Evolutionary conservation across 345 rosid genomes (phyloP).

Genomic region (Ailanthus altissimus): DNA sequence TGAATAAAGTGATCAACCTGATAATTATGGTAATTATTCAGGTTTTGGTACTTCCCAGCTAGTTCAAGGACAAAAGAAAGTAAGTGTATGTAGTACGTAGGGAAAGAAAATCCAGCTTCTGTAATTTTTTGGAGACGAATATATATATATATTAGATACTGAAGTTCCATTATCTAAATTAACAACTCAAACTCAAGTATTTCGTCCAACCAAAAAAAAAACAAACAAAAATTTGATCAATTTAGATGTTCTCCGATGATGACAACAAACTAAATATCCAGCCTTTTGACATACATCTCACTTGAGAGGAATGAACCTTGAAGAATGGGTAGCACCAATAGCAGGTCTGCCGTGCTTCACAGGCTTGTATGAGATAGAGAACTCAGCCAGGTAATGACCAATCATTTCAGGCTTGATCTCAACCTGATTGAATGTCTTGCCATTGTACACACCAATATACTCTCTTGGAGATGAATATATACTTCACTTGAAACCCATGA

Average conservation of each 20-base stretch:
- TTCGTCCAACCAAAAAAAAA: neutral
- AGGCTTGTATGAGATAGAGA: slow-evolving; percentile 86
- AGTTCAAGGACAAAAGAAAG: too few relatives aligned
- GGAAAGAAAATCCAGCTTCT: too few relatives aligned
- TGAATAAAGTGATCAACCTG: too few relatives aligned
- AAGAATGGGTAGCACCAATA: slow-evolving; percentile 96
- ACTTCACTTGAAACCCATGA: too few relatives aligned
- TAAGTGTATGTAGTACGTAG: too few relatives aligned
- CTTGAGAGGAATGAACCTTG: slow-evolving; percentile 96
- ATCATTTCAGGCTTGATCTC: slow-evolving; percentile 99
- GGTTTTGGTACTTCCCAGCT: too few relatives aligned
- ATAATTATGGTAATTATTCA: too few relatives aligned
- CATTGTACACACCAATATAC: slow-evolving; percentile 89
- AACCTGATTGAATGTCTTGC: slow-evolving; percentile 92
- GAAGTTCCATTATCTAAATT: slow-evolving; percentile 11
- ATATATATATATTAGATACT: slow-evolving; percentile 3
- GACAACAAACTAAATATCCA: neutral
- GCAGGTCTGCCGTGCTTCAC: slow-evolving; percentile 98
- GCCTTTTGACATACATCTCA: slow-evolving; percentile 31
- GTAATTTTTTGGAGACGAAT: too few relatives aligned
- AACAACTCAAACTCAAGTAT: slow-evolving; percentile 5
- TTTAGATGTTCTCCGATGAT: neutral
- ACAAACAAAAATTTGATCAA: slow-evolving; percentile 19
- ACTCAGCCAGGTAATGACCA: slow-evolving; percentile 79
- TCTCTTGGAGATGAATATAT: too few relatives aligned